These are phyloP conservation scores for Raffaelea deltoideospora DNA, from an alignment of 2,329 filamentous ascomycete genomes.

Conservation along the genomic window DNA sequence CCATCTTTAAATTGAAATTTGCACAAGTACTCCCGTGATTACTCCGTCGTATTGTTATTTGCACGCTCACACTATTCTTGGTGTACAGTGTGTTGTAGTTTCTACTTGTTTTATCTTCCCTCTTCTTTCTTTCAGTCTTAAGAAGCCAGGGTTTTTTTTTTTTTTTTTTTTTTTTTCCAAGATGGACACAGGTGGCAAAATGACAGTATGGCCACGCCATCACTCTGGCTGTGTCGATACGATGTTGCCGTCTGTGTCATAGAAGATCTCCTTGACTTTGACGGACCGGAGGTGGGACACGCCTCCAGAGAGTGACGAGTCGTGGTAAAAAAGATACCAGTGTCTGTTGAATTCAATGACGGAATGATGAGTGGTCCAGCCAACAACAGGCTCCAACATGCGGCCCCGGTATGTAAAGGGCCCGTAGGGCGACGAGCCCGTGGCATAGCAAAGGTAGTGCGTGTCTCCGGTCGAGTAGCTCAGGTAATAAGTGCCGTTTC, in stretches of 20 bases:
- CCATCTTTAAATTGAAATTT: no score
- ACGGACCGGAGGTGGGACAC: slow-evolving; percentile 59
- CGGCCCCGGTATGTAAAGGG: slow-evolving; percentile 59
- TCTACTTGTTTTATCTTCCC: no score
- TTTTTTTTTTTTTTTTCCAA: no score
- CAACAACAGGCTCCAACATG: slow-evolving; percentile 60
- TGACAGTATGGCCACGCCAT: no score
- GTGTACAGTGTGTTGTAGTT: no score
- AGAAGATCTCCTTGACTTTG: slow-evolving; percentile 61
- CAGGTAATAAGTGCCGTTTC: slow-evolving; percentile 55
- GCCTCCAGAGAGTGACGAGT: slow-evolving; percentile 51
- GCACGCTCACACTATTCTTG: no score
- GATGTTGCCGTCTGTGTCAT: slow-evolving; percentile 51
- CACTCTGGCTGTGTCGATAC: no score
- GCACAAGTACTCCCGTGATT: no score
- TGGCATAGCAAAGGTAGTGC: slow-evolving; percentile 58
- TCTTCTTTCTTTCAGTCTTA: no score
- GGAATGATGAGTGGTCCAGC: slow-evolving; percentile 72
- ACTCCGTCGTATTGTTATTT: no score
- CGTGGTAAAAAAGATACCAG: slow-evolving; percentile 68
- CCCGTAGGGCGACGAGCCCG: slow-evolving; percentile 46
- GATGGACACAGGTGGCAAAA: no score
- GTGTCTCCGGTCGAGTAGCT: slow-evolving; percentile 67
- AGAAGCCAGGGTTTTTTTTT: no score
- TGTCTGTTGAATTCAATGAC: slow-evolving; percentile 57